Conservation (phyloP, 2,329 filamentous ascomycete genomes). For the Aureobasidium sp. region DNA sequence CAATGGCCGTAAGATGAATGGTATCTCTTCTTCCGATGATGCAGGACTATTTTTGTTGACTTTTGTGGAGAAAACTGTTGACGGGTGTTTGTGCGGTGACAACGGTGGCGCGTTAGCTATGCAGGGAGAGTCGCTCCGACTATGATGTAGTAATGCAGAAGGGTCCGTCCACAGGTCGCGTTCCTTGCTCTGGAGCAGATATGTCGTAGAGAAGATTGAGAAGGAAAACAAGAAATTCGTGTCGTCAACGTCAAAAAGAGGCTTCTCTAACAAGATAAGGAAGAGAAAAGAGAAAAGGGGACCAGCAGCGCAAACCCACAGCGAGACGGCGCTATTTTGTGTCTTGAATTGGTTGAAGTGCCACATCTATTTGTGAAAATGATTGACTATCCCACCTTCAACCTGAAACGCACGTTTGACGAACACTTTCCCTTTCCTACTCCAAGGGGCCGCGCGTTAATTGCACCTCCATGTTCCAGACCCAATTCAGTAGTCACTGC, state of each 20-base stretch:
- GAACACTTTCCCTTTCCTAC: neutral
- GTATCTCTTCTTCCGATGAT: neutral
- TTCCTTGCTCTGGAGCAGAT: neutral
- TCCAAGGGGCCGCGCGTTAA: neutral
- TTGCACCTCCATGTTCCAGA: neutral
- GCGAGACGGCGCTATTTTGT: slow-evolving; percentile 4
- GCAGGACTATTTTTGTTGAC: neutral
- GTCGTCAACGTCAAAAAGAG: neutral
- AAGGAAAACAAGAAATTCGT: neutral
- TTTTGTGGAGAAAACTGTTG: slow-evolving; percentile 4
- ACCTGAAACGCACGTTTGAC: slow-evolving; percentile 9
- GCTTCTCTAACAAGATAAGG: neutral
- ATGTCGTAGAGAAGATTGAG: neutral
- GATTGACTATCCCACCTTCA: neutral
- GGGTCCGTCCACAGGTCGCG: neutral
- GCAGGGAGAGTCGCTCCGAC: neutral
- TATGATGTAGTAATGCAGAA: neutral
- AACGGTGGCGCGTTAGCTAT: neutral
- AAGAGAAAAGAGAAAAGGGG: neutral
- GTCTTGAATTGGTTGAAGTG: neutral
- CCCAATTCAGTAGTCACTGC: neutral
- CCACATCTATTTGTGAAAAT: neutral
- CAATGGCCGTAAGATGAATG: neutral
- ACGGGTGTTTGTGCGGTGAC: neutral
- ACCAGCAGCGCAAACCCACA: neutral